Percentiles rank a stretch among this genome's conserved stretches.
Evolutionary conservation across 1,284 basidiomycete genomes (phyloP).

Genomic region (Papiliotrema laurentii): DNA sequence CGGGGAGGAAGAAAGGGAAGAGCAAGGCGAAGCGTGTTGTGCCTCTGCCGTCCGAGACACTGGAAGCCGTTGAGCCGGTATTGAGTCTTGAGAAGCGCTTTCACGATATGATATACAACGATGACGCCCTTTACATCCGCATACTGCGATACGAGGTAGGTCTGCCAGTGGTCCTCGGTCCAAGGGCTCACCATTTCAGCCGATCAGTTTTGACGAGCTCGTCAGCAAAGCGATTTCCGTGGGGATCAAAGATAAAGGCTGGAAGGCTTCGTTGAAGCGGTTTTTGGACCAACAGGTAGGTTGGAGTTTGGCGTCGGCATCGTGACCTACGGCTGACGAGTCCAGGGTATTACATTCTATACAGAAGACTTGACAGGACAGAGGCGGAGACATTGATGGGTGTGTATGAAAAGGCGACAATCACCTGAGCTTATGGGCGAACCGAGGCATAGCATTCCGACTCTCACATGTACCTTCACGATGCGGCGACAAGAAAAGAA

Average conservation of each 20-base stretch:
- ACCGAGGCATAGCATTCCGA: too few species aligned
- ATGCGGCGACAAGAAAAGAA: too few species aligned
- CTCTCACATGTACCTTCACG: too few species aligned
- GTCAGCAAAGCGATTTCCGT: slow-evolving; percentile 27
- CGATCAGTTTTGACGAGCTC: slow-evolving; percentile 43
- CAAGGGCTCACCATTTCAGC: slow-evolving; percentile 16
- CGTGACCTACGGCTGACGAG: neutral
- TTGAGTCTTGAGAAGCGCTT: slow-evolving; percentile 21
- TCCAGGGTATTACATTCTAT: slow-evolving; percentile 39
- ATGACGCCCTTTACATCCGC: slow-evolving; percentile 29
- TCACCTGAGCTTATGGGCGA: too few species aligned
- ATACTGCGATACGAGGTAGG: slow-evolving; percentile 44
- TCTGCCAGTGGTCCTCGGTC: neutral
- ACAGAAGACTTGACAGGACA: slow-evolving; percentile 35
- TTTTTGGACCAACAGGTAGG: slow-evolving; percentile 43
- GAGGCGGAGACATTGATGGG: slow-evolving; percentile 27
- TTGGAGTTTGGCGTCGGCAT: neutral
- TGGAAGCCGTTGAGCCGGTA: neutral
- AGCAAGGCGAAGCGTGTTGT: slow-evolving; percentile 6
- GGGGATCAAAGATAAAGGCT: slow-evolving; percentile 30
- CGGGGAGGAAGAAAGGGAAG: slow-evolving; percentile 14
- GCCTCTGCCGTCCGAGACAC: neutral
- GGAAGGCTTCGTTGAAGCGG: slow-evolving; percentile 34
- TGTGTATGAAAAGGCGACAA: too few species aligned
- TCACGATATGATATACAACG: slow-evolving; percentile 27